These are phyloP conservation scores for Lentinula lateritia DNA, from an alignment of 768 basidiomycete species.

Conservation along the genomic window DNA sequence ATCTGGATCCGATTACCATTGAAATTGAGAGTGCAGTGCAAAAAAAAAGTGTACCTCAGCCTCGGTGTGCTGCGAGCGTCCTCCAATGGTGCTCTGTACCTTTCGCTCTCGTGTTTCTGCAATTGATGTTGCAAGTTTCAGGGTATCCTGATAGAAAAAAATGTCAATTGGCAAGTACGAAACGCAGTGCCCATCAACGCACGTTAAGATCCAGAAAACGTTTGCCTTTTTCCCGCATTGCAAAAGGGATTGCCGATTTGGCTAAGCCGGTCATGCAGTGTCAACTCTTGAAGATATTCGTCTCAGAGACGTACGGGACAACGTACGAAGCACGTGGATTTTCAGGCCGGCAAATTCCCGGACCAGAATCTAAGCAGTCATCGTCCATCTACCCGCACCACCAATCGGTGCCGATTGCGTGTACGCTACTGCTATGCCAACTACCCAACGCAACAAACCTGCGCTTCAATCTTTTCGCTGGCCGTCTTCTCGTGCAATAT, in stretches of 20 bases:
- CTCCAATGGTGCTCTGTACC: conserved; percentile 30
- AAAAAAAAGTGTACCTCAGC: conserved; percentile 10
- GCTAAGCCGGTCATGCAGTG: not conserved
- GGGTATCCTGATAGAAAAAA: conserved; percentile 32
- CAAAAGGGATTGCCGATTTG: not conserved
- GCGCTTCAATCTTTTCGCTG: not conserved
- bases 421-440: not conserved
- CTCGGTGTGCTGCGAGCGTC: conserved; percentile 30
- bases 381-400: not conserved
- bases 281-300: not conserved
- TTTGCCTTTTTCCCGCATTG: conserved; percentile 25
- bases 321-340: too few species aligned
- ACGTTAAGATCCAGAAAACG: conserved; percentile 32
- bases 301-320: too few species aligned
- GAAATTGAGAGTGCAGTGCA: not conserved
- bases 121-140: conserved; percentile 43
- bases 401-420: not conserved
- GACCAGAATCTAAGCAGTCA: too few species aligned
- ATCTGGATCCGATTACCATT: not conserved
- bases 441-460: not conserved
- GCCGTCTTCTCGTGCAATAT: not conserved
- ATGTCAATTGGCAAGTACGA: conserved; percentile 6
- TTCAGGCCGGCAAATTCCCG: too few species aligned
- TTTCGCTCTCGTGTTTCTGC: conserved; percentile 41
- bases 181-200: conserved; percentile 7